phyloP scores from a whole-genome alignment of 2,329 filamentous ascomycete genomes.

The Lithohypha guttulata region DNA sequence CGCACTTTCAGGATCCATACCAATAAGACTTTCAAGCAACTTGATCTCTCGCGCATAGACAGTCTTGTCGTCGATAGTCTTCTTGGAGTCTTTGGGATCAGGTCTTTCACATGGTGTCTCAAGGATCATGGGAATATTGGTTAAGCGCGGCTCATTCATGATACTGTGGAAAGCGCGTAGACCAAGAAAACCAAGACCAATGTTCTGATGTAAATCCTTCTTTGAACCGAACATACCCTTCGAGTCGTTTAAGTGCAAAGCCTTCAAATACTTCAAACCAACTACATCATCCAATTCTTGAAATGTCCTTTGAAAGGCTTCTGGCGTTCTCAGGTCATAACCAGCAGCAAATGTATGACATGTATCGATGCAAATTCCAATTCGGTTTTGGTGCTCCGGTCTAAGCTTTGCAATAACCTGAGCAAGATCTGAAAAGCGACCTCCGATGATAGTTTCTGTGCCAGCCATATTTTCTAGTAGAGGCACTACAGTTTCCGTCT shows the following conservation, averaged over 20 bases:
- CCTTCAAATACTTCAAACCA: conserved; percentile 67
- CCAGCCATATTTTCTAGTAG: conserved; percentile 95
- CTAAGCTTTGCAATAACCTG: conserved; percentile 68
- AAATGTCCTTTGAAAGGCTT: conserved; percentile 63
- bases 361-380: conserved; percentile 93
- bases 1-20: conserved; percentile 64
- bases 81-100: conserved; percentile 28
- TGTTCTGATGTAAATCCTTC: conserved; percentile 88
- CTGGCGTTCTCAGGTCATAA: conserved; percentile 71
- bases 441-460: conserved; percentile 75
- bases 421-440: conserved; percentile 71
- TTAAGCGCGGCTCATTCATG: conserved; percentile 69
- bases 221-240: conserved; percentile 77
- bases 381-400: conserved; percentile 63
- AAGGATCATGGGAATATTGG: conserved; percentile 76
- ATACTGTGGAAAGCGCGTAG: conserved; percentile 82
- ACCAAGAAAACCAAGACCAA: conserved; percentile 87
- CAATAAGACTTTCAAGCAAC: conserved; percentile 70
- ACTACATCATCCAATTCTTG: conserved; percentile 65
- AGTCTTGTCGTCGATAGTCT: conserved; percentile 55
- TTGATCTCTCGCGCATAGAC: conserved; percentile 95
- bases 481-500: conserved; percentile 65
- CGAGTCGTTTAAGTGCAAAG: conserved; percentile 88
- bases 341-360: conserved; percentile 94
- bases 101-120: conserved; percentile 85